Conservation (phyloP, 495 filamentous ascomycete species). For the Penicillium nucicola region DNA sequence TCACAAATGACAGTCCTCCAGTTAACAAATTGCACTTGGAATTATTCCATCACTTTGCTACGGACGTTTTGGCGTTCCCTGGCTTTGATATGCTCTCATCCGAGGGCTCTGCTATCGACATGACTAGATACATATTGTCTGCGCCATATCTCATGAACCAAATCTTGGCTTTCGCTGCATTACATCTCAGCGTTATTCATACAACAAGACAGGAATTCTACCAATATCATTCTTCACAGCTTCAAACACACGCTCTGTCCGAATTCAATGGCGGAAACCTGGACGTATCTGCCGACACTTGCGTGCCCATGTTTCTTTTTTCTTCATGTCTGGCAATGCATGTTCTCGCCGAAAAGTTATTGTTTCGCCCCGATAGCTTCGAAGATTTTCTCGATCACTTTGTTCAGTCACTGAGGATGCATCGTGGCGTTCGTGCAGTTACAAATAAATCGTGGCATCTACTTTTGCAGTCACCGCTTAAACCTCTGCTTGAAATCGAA, state of each 20-base stretch:
- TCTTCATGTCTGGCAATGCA: slow-evolving; percentile 43
- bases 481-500: slow-evolving; percentile 7
- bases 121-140: background rate
- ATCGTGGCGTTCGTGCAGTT: slow-evolving; percentile 41
- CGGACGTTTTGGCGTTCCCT: background rate
- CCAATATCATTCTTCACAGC: slow-evolving; percentile 41
- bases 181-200: slow-evolving; percentile 35
- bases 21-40: background rate
- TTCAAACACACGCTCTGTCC: slow-evolving; percentile 45
- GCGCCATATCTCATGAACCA: slow-evolving; percentile 42
- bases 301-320: slow-evolving; percentile 47
- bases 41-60: background rate
- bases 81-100: background rate
- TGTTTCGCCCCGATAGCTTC: slow-evolving; percentile 23
- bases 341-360: slow-evolving; percentile 40
- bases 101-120: background rate
- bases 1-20: background rate
- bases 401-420: slow-evolving; percentile 37
- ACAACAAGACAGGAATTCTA: slow-evolving; percentile 33
- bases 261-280: slow-evolving; percentile 34
- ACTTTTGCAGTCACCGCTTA: slow-evolving; percentile 8
- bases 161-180: slow-evolving; percentile 39
- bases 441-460: slow-evolving; percentile 21
- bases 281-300: slow-evolving; percentile 29
- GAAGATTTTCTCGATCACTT: slow-evolving; percentile 36